Base-by-base conservation (phyloP, 176 grass and related monocot species). In the Bonia amplexicaulis region DNA sequence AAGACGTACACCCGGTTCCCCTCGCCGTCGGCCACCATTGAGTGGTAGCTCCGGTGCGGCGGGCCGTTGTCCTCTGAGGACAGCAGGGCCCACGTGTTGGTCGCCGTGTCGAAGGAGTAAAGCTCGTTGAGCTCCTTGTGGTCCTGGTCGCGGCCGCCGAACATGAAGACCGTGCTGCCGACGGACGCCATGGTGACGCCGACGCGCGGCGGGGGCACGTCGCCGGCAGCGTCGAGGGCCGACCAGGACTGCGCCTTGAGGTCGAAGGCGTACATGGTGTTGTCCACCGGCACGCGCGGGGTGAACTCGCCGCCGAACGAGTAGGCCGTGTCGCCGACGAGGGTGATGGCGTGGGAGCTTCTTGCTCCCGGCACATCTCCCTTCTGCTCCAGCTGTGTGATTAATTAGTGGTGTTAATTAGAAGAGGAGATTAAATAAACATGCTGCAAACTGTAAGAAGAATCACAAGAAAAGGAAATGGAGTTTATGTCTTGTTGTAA, bases 51-150 rank as follows among this genome's bases (percentile, higher is more conserved):
- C 76, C 92, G 84, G 79, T 85, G 90, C 6, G 95, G 90, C 4
- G 92, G 95, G 63, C 85, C 82, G 0, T 22, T 16, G 40, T 91
- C 87, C 6, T 82, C 90, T 6, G 92, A 91, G 10, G 92, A 90
- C 0, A 97, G 89, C 2, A 91, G 87, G 12, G 87, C 49, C 92
- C 95, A 97, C 15, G 76, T 49, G 16, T 29, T 66, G 15, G 90
- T 86, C 8, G 57, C 60, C 8, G 92, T 91, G 79, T 97, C 82
- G 47, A 97, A 97, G 35, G 88, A 86, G 75, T 88, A 97, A 27
- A 97, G 83, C 90, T 97, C 90, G 65, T 94, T 90, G 22, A 97
- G 87, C 85, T 97, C 95, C 87, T 80, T 93, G 80, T 97, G 92
- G 8, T 93, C 82, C 66, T 45, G 75, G 83, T 94, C 90, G 13